phyloP scores from a whole-genome alignment of 176 grass and related monocot genomes.

The Triticum aestivum region IWGSC_CS_RefSeq_v2.1 NC_057802.1:354172906-354173405 shows the following conservation, averaged over 20 bases:
- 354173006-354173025: constrained; percentile 36
- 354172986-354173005: constrained; percentile 28
- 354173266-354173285: background rate
- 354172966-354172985: background rate
- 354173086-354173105: constrained; percentile 5
- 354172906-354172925: constrained; percentile 7
- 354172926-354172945: background rate
- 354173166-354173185: background rate
- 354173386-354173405: background rate
- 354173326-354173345: background rate
- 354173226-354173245: background rate
- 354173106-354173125: constrained; percentile 25
- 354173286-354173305: background rate
- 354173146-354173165: background rate
- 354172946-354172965: constrained; percentile 22
- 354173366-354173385: background rate
- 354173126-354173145: constrained; percentile 19
- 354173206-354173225: background rate
- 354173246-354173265: background rate
- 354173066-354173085: constrained; percentile 24
- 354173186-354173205: background rate
- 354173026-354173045: background rate
- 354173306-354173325: background rate
- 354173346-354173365: background rate
- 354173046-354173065: background rate